Conservation (phyloP, 2,329 filamentous ascomycete genomes). For the Chalaropsis ovoidea region DNA sequence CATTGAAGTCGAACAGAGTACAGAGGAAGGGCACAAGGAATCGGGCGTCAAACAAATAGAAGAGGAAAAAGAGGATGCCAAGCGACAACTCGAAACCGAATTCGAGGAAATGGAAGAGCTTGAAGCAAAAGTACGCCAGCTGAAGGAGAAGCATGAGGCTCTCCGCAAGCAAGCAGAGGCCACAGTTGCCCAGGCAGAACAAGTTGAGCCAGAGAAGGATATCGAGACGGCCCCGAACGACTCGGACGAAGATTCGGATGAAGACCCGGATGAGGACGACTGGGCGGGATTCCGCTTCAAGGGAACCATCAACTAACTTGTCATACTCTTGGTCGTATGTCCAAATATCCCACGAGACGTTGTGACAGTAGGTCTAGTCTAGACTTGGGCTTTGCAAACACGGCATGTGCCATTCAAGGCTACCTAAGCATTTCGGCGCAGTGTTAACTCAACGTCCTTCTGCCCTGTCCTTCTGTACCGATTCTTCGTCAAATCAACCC, state of each 20-base stretch:
- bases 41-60: constrained; percentile 45
- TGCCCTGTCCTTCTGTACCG: background rate
- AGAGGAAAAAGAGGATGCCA: constrained; percentile 67
- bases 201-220: constrained; percentile 29
- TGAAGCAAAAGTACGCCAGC: constrained; percentile 56
- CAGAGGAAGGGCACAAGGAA: constrained; percentile 42
- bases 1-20: constrained; percentile 44
- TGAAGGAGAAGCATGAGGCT: constrained; percentile 63
- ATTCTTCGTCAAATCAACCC: background rate
- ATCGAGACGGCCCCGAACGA: background rate
- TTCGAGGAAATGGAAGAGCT: constrained; percentile 76
- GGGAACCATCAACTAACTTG: constrained; percentile 20
- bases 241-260: constrained; percentile 33
- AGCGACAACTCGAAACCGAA: constrained; percentile 61
- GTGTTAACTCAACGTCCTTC: too few species aligned
- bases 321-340: too few species aligned
- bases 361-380: too few species aligned
- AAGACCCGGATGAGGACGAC: constrained; percentile 43
- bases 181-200: constrained; percentile 27
- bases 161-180: constrained; percentile 38
- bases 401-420: too few species aligned
- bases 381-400: too few species aligned
- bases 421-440: too few species aligned
- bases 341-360: too few species aligned
- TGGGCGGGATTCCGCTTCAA: constrained; percentile 46